Percentiles rank a stretch among this genome's conserved stretches.
Conservation (phyloP, 371 early-diverging fungal species). For the Mortierella sp. region DNA sequence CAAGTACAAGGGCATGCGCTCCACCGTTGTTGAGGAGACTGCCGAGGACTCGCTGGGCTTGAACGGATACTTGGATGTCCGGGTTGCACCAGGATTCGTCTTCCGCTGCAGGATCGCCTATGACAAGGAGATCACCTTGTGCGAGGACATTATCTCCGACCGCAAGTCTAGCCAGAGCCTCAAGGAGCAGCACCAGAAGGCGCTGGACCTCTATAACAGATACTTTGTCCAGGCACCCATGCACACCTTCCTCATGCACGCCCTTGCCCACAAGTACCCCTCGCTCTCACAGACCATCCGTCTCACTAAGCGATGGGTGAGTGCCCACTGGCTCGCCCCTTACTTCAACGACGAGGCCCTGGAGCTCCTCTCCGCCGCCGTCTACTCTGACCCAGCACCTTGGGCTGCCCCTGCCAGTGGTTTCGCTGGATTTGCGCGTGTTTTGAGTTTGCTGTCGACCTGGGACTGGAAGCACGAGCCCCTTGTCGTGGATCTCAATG, state of each 20-base stretch:
- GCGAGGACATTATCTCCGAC: slow-evolving; percentile 67
- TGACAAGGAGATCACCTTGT: slow-evolving; percentile 76
- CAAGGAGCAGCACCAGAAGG: slow-evolving; percentile 63
- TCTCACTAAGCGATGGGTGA: slow-evolving; percentile 90
- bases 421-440: slow-evolving; percentile 81
- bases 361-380: slow-evolving; percentile 70
- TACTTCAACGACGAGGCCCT: slow-evolving; percentile 74
- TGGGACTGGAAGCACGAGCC: slow-evolving; percentile 86
- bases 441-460: slow-evolving; percentile 74
- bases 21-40: slow-evolving; percentile 60
- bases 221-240: slow-evolving; percentile 67
- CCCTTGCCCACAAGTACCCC: slow-evolving; percentile 76
- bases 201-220: slow-evolving; percentile 65
- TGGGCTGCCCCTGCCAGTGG: slow-evolving; percentile 71
- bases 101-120: slow-evolving; percentile 85
- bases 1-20: slow-evolving; percentile 60
- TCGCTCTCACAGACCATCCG: slow-evolving; percentile 81
- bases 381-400: slow-evolving; percentile 77
- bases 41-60: slow-evolving; percentile 62
- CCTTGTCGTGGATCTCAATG: slow-evolving; percentile 83
- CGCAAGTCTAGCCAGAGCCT: slow-evolving; percentile 61
- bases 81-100: slow-evolving; percentile 71
- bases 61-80: slow-evolving; percentile 78
- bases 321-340: slow-evolving; percentile 77
- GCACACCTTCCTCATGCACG: slow-evolving; percentile 79